Percentiles rank a stretch among this genome's conserved stretches.
These are phyloP conservation scores for Fusarium praegraminearum DNA, from an alignment of 2,329 filamentous ascomycete species.

Conservation along the genomic window DNA sequence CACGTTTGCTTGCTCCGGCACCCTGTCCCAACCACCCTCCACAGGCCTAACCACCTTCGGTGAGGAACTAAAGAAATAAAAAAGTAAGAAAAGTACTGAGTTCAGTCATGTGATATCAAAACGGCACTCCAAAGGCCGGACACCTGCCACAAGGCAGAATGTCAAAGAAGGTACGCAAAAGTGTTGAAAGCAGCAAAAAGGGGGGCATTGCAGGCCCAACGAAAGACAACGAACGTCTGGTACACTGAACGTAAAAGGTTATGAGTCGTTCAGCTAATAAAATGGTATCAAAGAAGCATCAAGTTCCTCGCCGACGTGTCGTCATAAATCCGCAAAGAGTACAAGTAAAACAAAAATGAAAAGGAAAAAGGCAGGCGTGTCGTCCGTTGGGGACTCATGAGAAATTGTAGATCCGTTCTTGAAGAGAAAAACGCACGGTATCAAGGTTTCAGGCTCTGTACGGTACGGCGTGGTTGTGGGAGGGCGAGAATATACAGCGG, in stretches of 20 bases:
- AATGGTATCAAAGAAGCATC: constrained; percentile 48
- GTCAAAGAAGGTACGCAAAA: constrained; percentile 34
- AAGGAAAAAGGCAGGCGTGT: constrained; percentile 15
- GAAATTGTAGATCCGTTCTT: constrained; percentile 34
- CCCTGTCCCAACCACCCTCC: constrained; percentile 31
- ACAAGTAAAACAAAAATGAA: constrained; percentile 12
- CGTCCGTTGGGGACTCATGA: constrained; percentile 38
- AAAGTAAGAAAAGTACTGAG: constrained; percentile 40
- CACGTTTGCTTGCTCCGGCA: not conserved
- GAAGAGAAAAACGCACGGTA: constrained; percentile 27
- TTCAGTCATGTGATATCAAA: constrained; percentile 46
- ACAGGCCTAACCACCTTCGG: constrained; percentile 33
- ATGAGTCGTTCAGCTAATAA: constrained; percentile 48
- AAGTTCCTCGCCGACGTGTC: constrained; percentile 45
- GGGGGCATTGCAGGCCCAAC: constrained; percentile 29
- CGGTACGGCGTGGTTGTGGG: constrained; percentile 7
- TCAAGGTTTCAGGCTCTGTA: constrained; percentile 22
- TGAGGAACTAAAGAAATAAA: constrained; percentile 37
- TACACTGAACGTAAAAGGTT: constrained; percentile 43
- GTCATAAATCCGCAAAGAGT: constrained; percentile 42
- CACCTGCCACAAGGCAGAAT: constrained; percentile 27
- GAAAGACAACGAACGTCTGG: constrained; percentile 43
- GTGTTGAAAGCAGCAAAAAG: constrained; percentile 15
- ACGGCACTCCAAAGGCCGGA: constrained; percentile 21
- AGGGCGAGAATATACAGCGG: constrained; percentile 16